A percentile compares a stretch with the other conserved stretches of the same genome.
Evolutionary conservation across 2,329 filamentous ascomycete genomes (phyloP).

Genomic region (Sphaerulina musiva): DNA sequence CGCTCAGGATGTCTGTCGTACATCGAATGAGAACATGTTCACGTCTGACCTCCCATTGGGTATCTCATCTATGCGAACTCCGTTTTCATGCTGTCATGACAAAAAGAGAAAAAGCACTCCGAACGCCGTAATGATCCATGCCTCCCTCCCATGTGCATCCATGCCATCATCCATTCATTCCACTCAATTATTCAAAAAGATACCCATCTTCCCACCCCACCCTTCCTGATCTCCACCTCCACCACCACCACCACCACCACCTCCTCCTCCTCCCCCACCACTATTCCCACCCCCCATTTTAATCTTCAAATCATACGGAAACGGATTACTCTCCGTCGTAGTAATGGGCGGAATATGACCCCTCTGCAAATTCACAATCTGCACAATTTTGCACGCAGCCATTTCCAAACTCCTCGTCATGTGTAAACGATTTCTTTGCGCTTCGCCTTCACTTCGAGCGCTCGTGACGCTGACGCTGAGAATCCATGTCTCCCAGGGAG

Average conservation of each 20-base stretch:
- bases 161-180: not conserved
- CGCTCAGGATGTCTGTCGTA: not conserved
- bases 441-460: slow-evolving; percentile 78
- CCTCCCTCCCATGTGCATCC: not conserved
- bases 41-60: not conserved
- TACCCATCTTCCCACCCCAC: slow-evolving; percentile 15
- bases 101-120: too few species aligned
- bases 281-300: slow-evolving; percentile 42
- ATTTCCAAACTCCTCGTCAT: slow-evolving; percentile 87
- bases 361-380: slow-evolving; percentile 79
- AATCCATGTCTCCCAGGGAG: slow-evolving; percentile 96
- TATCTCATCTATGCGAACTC: not conserved
- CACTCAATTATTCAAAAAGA: slow-evolving; percentile 11
- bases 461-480: slow-evolving; percentile 89
- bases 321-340: slow-evolving; percentile 83
- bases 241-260: not conserved
- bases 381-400: slow-evolving; percentile 82
- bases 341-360: slow-evolving; percentile 97
- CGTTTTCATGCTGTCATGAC: not conserved
- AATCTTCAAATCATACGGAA: slow-evolving; percentile 86
- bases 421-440: slow-evolving; percentile 77
- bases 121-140: not conserved
- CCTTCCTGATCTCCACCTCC: slow-evolving; percentile 3
- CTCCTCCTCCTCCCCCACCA: not conserved
- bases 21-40: not conserved